phyloP scores from a whole-genome alignment of 2,329 filamentous ascomycete species.

The Cylindrodendrum hubeiense region DNA sequence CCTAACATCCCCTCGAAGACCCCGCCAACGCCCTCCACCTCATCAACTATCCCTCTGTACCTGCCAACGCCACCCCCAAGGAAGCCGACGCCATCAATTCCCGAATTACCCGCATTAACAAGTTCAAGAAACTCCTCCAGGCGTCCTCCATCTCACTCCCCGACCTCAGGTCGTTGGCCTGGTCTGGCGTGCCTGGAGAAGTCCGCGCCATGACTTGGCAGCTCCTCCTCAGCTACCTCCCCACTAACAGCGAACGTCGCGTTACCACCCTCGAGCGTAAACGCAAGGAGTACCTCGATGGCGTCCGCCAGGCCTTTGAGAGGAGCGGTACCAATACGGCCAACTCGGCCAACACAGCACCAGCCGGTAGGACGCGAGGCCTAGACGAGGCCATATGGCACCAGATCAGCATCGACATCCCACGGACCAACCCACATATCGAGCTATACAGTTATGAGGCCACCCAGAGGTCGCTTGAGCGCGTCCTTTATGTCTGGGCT shows the following conservation, averaged over 20 bases:
- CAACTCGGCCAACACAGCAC: conserved; percentile 58
- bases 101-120: conserved; percentile 94
- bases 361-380: conserved; percentile 68
- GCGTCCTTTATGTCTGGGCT: conserved; percentile 97
- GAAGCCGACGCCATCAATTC: conserved; percentile 89
- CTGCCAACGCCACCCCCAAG: conserved; percentile 81
- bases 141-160: conserved; percentile 88
- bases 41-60: conserved; percentile 85
- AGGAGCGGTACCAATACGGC: conserved; percentile 64
- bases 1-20: conserved; percentile 55
- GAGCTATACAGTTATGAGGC: conserved; percentile 96
- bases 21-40: conserved; percentile 96
- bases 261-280: conserved; percentile 93
- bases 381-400: conserved; percentile 99
- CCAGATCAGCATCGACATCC: conserved; percentile 98
- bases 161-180: conserved; percentile 87
- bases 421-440: conserved; percentile 94
- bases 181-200: conserved; percentile 95
- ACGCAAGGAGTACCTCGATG: conserved; percentile 95
- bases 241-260: conserved; percentile 94
- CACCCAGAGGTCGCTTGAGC: conserved; percentile 92
- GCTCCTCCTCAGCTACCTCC: conserved; percentile 91
- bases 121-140: conserved; percentile 96
- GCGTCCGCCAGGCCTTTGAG: conserved; percentile 81
- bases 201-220: conserved; percentile 99